A percentile compares a stretch with the other conserved stretches of the same genome.
phyloP scores from a whole-genome alignment of 2,329 filamentous ascomycete species.

The Aspergillus texensis region DNA sequence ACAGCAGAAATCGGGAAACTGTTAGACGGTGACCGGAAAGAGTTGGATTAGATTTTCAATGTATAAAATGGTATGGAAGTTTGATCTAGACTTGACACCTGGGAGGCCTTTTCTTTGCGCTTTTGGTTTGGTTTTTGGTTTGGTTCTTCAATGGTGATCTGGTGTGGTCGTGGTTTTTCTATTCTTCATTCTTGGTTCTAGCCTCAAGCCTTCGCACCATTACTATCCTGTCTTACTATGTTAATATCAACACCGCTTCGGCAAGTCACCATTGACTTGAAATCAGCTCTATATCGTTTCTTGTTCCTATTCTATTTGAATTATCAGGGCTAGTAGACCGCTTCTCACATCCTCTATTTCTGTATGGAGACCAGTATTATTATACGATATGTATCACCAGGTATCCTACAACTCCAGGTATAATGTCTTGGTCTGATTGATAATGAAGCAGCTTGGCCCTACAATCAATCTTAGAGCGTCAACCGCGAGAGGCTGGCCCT shows the following conservation, averaged over 20 bases:
- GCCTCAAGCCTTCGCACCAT: neutral
- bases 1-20: slow-evolving; percentile 2
- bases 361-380: neutral
- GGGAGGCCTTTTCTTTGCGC: slow-evolving; percentile 5
- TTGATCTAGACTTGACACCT: slow-evolving; percentile 1
- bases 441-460: neutral
- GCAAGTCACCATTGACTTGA: neutral
- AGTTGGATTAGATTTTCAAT: slow-evolving; percentile 2
- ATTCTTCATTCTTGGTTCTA: neutral
- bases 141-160: neutral
- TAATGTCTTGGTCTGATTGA: neutral
- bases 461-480: neutral
- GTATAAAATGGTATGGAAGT: slow-evolving; percentile 3
- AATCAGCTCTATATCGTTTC: neutral
- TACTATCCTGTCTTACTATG: neutral
- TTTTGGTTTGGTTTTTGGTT: slow-evolving; percentile 4
- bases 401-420: neutral
- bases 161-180: neutral
- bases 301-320: neutral
- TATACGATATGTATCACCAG: neutral
- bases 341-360: neutral
- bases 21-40: neutral
- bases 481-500: neutral
- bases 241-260: neutral
- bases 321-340: neutral